Conservation (phyloP, 192 early-diverging fungal species). For the Coemansia sp. region DNA sequence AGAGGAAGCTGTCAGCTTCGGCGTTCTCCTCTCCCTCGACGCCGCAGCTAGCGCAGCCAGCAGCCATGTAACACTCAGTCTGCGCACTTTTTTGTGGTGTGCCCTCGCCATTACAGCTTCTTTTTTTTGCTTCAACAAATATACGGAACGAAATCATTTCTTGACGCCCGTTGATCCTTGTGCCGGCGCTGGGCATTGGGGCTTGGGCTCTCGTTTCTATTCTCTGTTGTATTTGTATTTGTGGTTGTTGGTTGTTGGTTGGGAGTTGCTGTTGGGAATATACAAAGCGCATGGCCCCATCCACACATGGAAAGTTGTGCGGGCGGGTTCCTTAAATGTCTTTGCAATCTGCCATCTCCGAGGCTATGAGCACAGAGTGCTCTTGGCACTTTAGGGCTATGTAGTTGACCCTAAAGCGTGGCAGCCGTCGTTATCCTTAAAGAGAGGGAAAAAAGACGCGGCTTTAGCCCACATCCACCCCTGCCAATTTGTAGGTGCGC, state of each 20-base stretch:
- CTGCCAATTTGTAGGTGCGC: constrained; percentile 4
- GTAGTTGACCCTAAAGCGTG: constrained; percentile 30
- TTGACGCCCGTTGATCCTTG: too few relatives aligned
- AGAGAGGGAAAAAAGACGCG: neutral
- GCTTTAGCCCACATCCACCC: constrained; percentile 1
- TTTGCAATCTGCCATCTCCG: constrained; percentile 44
- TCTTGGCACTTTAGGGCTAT: constrained; percentile 47
- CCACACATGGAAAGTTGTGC: constrained; percentile 11
- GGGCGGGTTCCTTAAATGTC: constrained; percentile 42
- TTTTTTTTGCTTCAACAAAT: too few relatives aligned
- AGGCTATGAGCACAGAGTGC: constrained; percentile 28
- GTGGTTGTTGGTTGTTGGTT: neutral
- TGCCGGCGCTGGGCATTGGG: too few relatives aligned
- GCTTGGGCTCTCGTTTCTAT: too few relatives aligned
- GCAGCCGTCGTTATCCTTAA: constrained; percentile 50
- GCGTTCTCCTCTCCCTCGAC: constrained; percentile 38
- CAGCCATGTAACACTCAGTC: constrained; percentile 12
- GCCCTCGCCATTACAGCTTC: neutral
- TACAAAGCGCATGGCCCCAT: constrained; percentile 44
- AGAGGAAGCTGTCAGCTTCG: constrained; percentile 18
- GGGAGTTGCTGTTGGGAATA: constrained; percentile 15
- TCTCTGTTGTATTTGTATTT: too few relatives aligned
- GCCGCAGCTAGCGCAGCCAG: constrained; percentile 26
- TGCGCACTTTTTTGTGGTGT: neutral
- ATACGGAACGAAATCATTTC: too few relatives aligned